Percentiles rank a stretch among this genome's conserved stretches.
Conservation (phyloP, 2,329 filamentous ascomycete species). For the Neonectria magnoliae region DNA sequence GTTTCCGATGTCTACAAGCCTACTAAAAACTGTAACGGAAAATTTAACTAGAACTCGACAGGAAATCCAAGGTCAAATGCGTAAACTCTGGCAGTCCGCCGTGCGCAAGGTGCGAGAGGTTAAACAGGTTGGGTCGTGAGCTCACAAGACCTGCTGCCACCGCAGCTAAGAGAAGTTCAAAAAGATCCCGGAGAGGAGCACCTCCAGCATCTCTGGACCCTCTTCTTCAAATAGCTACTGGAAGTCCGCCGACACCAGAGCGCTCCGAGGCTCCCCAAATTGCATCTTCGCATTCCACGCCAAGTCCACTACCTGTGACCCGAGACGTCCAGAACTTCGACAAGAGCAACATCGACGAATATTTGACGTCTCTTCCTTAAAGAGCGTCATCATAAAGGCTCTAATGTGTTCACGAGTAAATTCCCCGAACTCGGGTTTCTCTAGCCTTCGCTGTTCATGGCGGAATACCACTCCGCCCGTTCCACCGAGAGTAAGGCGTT, state of each 20-base stretch:
- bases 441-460: slow-evolving; percentile 46
- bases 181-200: neutral
- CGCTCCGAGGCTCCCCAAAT: neutral
- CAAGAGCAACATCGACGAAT: slow-evolving; percentile 30
- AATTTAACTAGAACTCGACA: slow-evolving; percentile 15
- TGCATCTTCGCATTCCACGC: neutral
- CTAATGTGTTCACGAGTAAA: slow-evolving; percentile 47
- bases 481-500: slow-evolving; percentile 42
- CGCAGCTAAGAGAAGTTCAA: slow-evolving; percentile 17
- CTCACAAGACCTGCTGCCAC: slow-evolving; percentile 32
- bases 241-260: neutral
- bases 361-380: slow-evolving; percentile 41
- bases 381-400: slow-evolving; percentile 44
- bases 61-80: slow-evolving; percentile 50
- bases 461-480: slow-evolving; percentile 31
- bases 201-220: neutral
- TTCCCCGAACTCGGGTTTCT: slow-evolving; percentile 49
- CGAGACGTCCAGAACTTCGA: neutral
- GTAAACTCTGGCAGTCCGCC: slow-evolving; percentile 45
- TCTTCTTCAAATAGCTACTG: neutral
- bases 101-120: slow-evolving; percentile 45
- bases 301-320: slow-evolving; percentile 3
- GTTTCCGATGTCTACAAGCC: neutral
- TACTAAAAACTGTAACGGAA: neutral
- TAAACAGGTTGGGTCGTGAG: slow-evolving; percentile 39